phyloP scores from a whole-genome alignment of 2,329 filamentous ascomycete species.

The Calycina marina region DNA sequence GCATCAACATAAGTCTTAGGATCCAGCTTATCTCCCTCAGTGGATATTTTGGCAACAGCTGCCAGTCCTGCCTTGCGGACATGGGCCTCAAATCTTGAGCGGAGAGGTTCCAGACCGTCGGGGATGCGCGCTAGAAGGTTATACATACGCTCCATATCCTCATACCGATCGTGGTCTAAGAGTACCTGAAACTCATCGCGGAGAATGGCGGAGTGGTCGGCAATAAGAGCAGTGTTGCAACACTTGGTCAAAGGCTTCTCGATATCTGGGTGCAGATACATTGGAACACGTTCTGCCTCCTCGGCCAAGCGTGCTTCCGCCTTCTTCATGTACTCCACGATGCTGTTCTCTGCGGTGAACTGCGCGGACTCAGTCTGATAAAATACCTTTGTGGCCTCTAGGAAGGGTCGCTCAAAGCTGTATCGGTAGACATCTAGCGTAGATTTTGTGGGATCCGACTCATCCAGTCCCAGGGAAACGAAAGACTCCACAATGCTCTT shows the following conservation, averaged over 20 bases:
- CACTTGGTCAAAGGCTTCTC: slow-evolving; percentile 68
- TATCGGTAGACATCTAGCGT: slow-evolving; percentile 89
- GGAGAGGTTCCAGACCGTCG: slow-evolving; percentile 78
- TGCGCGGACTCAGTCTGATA: slow-evolving; percentile 87
- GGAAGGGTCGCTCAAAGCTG: slow-evolving; percentile 87
- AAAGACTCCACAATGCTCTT: slow-evolving; percentile 96
- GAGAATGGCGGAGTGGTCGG: slow-evolving; percentile 71
- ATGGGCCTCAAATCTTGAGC: slow-evolving; percentile 79
- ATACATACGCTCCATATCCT: slow-evolving; percentile 96
- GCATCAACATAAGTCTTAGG: slow-evolving; percentile 96
- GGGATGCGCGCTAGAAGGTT: slow-evolving; percentile 77
- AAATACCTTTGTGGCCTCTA: slow-evolving; percentile 69
- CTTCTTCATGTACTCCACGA: slow-evolving; percentile 99
- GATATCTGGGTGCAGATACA: slow-evolving; percentile 88
- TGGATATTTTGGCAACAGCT: slow-evolving; percentile 81
- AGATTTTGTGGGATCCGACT: slow-evolving; percentile 82
- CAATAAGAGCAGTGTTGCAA: slow-evolving; percentile 81
- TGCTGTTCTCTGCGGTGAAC: slow-evolving; percentile 91
- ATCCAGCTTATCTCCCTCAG: slow-evolving; percentile 78
- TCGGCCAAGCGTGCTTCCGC: slow-evolving; percentile 79
- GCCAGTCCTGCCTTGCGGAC: slow-evolving; percentile 79
- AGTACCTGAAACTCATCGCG: slow-evolving; percentile 92
- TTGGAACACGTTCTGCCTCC: slow-evolving; percentile 82
- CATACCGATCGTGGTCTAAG: slow-evolving; percentile 84
- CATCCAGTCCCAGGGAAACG: slow-evolving; percentile 85